Conservation (phyloP, 2,329 filamentous ascomycete genomes). For the Chaetomium strumarium region DNA sequence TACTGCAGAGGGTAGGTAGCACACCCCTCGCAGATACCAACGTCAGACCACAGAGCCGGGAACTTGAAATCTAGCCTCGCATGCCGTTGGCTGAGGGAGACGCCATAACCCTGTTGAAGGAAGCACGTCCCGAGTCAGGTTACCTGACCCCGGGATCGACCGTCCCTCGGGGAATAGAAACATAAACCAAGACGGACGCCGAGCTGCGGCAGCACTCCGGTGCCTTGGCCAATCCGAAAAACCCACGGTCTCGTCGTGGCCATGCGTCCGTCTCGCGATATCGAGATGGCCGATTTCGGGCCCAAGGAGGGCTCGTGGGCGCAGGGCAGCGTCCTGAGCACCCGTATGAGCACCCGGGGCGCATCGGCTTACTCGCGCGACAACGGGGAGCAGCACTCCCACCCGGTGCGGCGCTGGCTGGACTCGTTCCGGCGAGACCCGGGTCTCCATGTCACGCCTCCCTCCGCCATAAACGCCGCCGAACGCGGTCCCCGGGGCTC, state of each 20-base stretch:
- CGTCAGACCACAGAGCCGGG: too few species aligned
- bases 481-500: constrained; percentile 10
- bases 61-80: too few species aligned
- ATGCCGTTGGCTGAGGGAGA: too few species aligned
- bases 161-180: neutral
- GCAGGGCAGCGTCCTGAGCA: constrained; percentile 45
- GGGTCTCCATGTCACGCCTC: constrained; percentile 41
- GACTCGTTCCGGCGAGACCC: constrained; percentile 62
- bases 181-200: neutral
- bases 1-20: too few species aligned
- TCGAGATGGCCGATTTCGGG: constrained; percentile 54
- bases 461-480: constrained; percentile 14
- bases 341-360: constrained; percentile 42
- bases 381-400: constrained; percentile 23
- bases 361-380: constrained; percentile 39
- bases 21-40: too few species aligned
- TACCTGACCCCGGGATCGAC: neutral
- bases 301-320: constrained; percentile 52
- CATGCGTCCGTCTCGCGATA: constrained; percentile 38
- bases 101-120: too few species aligned
- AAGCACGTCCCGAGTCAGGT: neutral
- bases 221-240: neutral
- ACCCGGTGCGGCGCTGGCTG: constrained; percentile 37
- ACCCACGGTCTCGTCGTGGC: neutral
- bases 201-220: neutral